Conservation (phyloP, 2,329 filamentous ascomycete species). For the Phaeosphaeria sp. region DNA sequence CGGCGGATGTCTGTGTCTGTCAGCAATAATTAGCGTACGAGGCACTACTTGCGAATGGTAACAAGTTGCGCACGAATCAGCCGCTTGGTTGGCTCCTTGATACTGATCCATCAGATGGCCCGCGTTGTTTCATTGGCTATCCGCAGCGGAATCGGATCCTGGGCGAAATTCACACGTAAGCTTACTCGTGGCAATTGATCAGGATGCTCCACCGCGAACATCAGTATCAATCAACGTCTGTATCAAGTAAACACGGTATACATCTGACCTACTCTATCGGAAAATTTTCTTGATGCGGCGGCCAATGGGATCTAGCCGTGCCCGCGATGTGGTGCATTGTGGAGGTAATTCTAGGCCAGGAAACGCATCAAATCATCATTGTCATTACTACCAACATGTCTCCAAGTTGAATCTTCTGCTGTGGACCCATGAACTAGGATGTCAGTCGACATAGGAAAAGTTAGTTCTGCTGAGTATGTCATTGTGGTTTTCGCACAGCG, state of each 20-base stretch:
- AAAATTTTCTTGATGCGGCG: no score
- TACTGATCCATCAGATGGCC: neutral
- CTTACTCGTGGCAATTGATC: neutral
- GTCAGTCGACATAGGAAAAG: no score
- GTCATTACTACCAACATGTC: no score
- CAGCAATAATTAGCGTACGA: neutral
- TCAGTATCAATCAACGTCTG: neutral
- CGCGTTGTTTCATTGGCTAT: neutral
- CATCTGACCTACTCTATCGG: no score
- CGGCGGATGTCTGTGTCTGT: neutral
- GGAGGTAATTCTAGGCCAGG: no score
- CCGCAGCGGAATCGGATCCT: neutral
- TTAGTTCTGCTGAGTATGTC: no score
- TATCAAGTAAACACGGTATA: neutral
- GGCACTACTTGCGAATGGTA: neutral
- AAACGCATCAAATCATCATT: no score
- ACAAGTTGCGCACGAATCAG: neutral
- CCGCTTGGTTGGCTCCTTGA: neutral
- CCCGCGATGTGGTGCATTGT: no score
- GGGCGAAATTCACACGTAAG: neutral
- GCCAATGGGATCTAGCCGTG: no score
- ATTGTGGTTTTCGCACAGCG: no score
- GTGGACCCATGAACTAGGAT: no score
- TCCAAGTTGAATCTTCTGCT: no score
- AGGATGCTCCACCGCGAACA: neutral